phyloP scores from a whole-genome alignment of 345 rosid species.

The Brassica napus region DNA sequence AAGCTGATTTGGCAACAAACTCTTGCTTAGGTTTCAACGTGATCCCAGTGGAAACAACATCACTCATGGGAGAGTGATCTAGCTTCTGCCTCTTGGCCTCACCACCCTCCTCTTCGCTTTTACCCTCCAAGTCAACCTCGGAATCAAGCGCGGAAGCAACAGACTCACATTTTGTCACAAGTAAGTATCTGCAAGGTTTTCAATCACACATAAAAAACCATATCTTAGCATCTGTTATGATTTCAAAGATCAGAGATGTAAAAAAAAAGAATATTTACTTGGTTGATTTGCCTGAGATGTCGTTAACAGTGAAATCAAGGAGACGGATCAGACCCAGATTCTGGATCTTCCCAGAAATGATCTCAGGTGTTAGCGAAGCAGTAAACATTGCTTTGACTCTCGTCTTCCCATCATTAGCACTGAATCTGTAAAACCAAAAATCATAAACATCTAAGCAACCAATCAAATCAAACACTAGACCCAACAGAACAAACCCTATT shows the following conservation, averaged over 20 bases:
- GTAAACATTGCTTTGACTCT: constrained; percentile 66
- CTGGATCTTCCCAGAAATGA: constrained; percentile 68
- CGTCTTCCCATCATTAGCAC: constrained; percentile 75
- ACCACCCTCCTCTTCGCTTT: constrained; percentile 43
- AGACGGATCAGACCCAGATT: constrained; percentile 70
- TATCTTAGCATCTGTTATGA: not conserved
- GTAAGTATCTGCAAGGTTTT: constrained; percentile 55
- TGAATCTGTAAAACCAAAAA: constrained; percentile 52
- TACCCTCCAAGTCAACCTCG: constrained; percentile 49
- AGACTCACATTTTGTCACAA: constrained; percentile 71
- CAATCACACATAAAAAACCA: not conserved
- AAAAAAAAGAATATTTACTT: constrained; percentile 42
- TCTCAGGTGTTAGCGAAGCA: constrained; percentile 60
- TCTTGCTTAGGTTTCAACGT: constrained; percentile 72
- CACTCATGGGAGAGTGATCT: constrained; percentile 40
- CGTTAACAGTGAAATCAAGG: constrained; percentile 74
- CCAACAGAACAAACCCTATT: constrained; percentile 6
- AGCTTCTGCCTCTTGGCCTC: constrained; percentile 48
- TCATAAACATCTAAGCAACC: not conserved
- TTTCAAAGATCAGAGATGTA: too few species aligned
- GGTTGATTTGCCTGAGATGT: constrained; percentile 78
- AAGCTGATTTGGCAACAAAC: constrained; percentile 67
- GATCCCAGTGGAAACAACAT: constrained; percentile 43
- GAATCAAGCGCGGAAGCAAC: constrained; percentile 68
- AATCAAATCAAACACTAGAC: not conserved